Evolutionary conservation across 2,329 filamentous ascomycete species (phyloP), one percentile per base, ranked within the genome.

Genomic region (Stagonosporopsis vannaccii): DNA sequence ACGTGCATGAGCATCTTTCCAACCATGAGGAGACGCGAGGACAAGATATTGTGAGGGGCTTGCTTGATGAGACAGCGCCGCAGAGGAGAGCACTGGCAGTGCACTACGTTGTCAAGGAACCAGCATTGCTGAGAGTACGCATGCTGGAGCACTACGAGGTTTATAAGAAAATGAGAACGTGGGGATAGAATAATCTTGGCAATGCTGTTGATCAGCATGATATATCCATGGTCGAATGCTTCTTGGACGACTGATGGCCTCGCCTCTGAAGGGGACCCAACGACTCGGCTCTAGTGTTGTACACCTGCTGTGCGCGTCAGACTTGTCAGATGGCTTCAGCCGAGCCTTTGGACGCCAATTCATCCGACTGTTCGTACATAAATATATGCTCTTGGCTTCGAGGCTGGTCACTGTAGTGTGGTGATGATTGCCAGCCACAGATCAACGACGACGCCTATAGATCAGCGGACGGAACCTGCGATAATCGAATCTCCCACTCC

Each of bases 21-120:
- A 13, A 44, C 19, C 28, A 35, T 11, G 15, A 23, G 17, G 22
- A 28, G 11, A 50, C 50, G 6, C 5, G 11, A 2, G 46, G 42
- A 9, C 36, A 19, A 11, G 41, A 56, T 40, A 39, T 59, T 2
- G 25, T 44, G 19, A 25, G 36, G 3, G 61, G 62, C 5, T 48
- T 67, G 42, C 40, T 64, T 36, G 49, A 49, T 32, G 61, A 61
- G 44, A 50, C 35, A 6, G 46, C 53, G n/a, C n/a, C 51, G 6
- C 35, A 61, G 20, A 42, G 63, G 33, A 61, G 65, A 45, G 47
- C 33, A 3, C 50, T 69, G 33, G 63, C 48, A 11, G 20, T 46
- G 19, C 42, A 57, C 41, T 71, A 71, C 55, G 48, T 65, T 17
- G 63, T 65, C 15, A 65, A 62, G 49, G 67, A 69, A 41, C 62